Base-by-base conservation (phyloP, 2,329 filamentous ascomycete genomes). In the Tolypocladium tropicale region DNA sequence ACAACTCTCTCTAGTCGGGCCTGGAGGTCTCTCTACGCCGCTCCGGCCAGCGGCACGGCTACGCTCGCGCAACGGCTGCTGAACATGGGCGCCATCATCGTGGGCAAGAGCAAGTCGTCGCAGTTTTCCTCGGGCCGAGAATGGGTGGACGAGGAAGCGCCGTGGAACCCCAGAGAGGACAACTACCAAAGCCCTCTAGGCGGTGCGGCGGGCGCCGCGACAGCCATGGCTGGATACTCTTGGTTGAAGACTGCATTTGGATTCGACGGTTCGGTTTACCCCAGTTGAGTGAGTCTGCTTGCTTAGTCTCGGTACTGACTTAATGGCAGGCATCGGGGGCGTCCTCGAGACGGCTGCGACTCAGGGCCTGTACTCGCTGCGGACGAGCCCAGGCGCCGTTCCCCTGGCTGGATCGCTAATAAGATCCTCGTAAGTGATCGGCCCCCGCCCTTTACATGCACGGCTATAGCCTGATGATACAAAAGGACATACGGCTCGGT, bases 1-100 rank as follows among this genome's bases (percentile, higher is more conserved):
- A 84, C 80, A 0, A 75, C 75, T 1, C 73, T 79, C 34, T 84
- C 83, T 0, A 85, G 82, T 55, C 72, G 79, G 34, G 78, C 82
- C 2, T 87, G 79, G 74, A 77, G 76, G 25, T 69, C 77, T 36
- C 67, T 86, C 3, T 79, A 83, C 55, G 70, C 73, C 1, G 63
- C 73, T 3, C 70, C 74, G 0, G 65, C 64, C 4, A 73, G 68
- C 2, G 63, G 62, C 3, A 84, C 79, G 1, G 78, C 79, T 0
- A 64, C 75, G 0, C 72, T 78, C 1, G 74, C 84, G 0, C 78
- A 82, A 53, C 71, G 74, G 2, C 67, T 89, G 1, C 73, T 87
- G 4, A 77, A 83, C 54, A 75, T 80, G 2, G 85, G 86, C 0
- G 84, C 81, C 0, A 67, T 81, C 10, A 64, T 82, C 12, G 69